These are phyloP conservation scores for Neonectria punicea DNA, from an alignment of 2,329 filamentous ascomycete genomes.

Conservation along the genomic window DNA sequence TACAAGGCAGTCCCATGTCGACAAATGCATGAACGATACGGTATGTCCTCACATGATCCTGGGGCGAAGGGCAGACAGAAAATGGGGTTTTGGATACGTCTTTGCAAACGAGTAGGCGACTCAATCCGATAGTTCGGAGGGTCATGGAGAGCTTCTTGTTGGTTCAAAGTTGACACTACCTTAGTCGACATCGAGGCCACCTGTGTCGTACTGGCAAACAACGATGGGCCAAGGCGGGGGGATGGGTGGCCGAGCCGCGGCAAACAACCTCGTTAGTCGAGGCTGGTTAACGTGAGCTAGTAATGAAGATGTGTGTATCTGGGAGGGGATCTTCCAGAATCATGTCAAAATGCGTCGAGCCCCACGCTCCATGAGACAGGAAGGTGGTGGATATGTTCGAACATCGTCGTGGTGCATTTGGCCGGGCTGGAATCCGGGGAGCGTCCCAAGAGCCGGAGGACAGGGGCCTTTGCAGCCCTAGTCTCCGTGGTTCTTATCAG, in stretches of 20 bases:
- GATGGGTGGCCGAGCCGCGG: conserved; percentile 28
- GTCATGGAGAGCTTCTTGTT: background rate
- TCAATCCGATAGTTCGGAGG: background rate
- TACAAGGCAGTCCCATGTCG: conserved; percentile 25
- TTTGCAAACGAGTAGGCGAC: conserved; percentile 5
- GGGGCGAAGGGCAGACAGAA: conserved; percentile 23
- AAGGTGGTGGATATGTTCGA: conserved; percentile 33
- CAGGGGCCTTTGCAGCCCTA: conserved; percentile 42
- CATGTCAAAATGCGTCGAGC: conserved; percentile 41
- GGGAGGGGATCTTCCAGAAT: conserved; percentile 46
- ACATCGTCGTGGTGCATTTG: conserved; percentile 31
- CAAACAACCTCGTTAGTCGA: conserved; percentile 24
- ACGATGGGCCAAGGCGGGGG: background rate
- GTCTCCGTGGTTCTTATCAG: conserved; percentile 43
- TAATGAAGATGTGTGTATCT: conserved; percentile 36
- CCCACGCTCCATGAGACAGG: conserved; percentile 28
- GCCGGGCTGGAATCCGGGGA: conserved; percentile 49
- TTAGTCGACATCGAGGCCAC: background rate
- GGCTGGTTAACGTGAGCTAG: conserved; percentile 27
- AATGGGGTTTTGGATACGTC: conserved; percentile 15
- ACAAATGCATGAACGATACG: conserved; percentile 39
- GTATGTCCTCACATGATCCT: conserved; percentile 25
- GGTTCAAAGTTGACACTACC: background rate
- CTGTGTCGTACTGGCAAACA: background rate
- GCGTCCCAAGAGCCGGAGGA: conserved; percentile 41